These are phyloP conservation scores for Erythrophleum ivorense DNA, from an alignment of 331 rosid species.

Conservation along the genomic window DNA sequence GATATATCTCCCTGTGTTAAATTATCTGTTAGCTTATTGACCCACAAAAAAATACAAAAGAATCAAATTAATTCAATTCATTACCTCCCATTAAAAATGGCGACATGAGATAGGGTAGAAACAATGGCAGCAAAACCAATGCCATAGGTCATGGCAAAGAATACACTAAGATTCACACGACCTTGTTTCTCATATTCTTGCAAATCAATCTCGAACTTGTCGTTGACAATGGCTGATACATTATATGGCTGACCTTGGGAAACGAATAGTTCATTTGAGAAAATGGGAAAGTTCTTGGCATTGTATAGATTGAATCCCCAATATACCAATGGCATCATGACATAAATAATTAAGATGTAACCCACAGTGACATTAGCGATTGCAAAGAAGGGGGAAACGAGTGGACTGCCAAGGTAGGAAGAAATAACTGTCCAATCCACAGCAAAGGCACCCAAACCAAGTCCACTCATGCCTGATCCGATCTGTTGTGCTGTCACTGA, in stretches of 20 bases:
- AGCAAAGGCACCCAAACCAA: slow-evolving; percentile 73
- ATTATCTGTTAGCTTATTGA: background rate
- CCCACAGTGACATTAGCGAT: slow-evolving; percentile 59
- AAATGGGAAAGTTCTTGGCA: slow-evolving; percentile 73
- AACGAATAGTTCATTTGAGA: slow-evolving; percentile 56
- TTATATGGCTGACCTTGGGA: slow-evolving; percentile 56
- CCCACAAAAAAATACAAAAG: background rate
- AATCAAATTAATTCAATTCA: background rate
- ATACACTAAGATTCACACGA: slow-evolving; percentile 57
- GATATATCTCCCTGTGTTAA: slow-evolving; percentile 40
- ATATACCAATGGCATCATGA: slow-evolving; percentile 58
- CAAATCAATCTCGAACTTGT: slow-evolving; percentile 63
- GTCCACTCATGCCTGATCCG: slow-evolving; percentile 75
- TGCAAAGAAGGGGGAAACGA: slow-evolving; percentile 68
- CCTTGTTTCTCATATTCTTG: slow-evolving; percentile 60
- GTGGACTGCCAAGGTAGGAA: slow-evolving; percentile 71
- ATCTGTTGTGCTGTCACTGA: slow-evolving; percentile 82
- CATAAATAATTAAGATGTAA: slow-evolving; percentile 56
- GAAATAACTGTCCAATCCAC: slow-evolving; percentile 75
- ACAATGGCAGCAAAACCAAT: slow-evolving; percentile 73
- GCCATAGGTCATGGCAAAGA: slow-evolving; percentile 69
- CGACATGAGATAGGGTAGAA: slow-evolving; percentile 72
- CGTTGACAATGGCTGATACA: slow-evolving; percentile 61
- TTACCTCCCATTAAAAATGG: slow-evolving; percentile 76
- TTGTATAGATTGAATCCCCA: slow-evolving; percentile 70